A percentile compares a stretch with the other conserved stretches of the same genome.
Evolutionary conservation across 78 protist genomes (phyloP).

Genomic region (Dictyostelium firmibasis): DNA sequence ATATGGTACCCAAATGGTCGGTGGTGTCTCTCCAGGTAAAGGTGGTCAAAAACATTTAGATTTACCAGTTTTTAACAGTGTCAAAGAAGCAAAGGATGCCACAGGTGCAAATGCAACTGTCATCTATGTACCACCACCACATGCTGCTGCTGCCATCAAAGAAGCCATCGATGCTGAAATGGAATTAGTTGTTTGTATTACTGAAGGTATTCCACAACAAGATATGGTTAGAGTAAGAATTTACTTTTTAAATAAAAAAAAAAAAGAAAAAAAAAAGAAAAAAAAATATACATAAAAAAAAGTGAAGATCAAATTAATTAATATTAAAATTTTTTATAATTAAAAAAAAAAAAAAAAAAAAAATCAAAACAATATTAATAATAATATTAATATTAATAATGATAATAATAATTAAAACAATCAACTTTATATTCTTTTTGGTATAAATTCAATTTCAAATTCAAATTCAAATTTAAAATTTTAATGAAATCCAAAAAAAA

Average conservation of each 20-base stretch:
- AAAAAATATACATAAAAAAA: too few species aligned
- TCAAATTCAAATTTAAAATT: too few species aligned
- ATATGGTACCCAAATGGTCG: slow-evolving; percentile 99
- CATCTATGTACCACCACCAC: slow-evolving; percentile 95
- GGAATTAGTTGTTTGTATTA: slow-evolving; percentile 96
- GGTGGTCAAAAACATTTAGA: slow-evolving; percentile 94
- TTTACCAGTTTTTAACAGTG: slow-evolving; percentile 95
- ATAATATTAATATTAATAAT: too few species aligned
- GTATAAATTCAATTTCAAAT: neutral
- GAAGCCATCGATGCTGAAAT: slow-evolving; percentile 98
- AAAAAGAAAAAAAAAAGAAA: too few species aligned
- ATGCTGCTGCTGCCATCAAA: slow-evolving; percentile 93
- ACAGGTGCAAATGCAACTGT: slow-evolving; percentile 96
- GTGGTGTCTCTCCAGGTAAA: slow-evolving; percentile 97
- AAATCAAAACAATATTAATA: too few species aligned
- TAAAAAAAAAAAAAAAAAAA: too few species aligned
- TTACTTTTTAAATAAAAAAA: too few species aligned
- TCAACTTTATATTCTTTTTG: too few species aligned
- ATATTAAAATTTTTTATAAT: too few species aligned
- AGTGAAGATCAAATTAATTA: too few species aligned
- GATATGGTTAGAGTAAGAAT: slow-evolving; percentile 82
- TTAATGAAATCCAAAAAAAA: too few species aligned
- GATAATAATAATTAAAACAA: too few species aligned
- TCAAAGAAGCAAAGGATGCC: slow-evolving; percentile 91
- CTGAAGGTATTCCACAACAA: slow-evolving; percentile 98